Base-by-base conservation (phyloP, 164 flowering plant genomes). In the Litsea cubeba region DNA sequence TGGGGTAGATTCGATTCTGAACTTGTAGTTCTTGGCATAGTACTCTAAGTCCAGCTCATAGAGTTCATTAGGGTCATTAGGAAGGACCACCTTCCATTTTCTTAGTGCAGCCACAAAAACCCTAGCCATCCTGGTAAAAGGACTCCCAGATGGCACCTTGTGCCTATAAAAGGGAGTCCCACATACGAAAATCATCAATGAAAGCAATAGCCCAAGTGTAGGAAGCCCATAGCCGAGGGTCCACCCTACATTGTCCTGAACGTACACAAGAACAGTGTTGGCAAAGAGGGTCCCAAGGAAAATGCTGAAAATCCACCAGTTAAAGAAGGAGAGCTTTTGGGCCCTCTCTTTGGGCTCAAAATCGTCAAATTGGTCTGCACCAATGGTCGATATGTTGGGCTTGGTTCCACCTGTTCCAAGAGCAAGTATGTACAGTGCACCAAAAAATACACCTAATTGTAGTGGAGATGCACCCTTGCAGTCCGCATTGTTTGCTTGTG, bases 251-350 rank as follows among this genome's bases (percentile, higher is more conserved):
- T 73, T 78, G 72, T 79, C 82, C 49, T 82, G 84, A 23, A 82
- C 65, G 76, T 82, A 82, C 2, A 82, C 82, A 23, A 82, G 73
- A 65, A 82, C 75, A 2, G 80, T 79, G 73, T 77, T 79, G 12
- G 80, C 79, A 18, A 82, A 77, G 46, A 82, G 79, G 14, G 80
- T 82, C 12, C 80, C 83, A 62, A 81, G 70, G 76, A 81, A 78
- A 51, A 81, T 76, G 50, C 82, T 77, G 40, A 78, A 81, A 79
- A 81, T 76, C 83, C 81, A 81, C 83, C 83, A 81, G 72, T 81
- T 81, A 71, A 82, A 82, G 79, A 80, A 80, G 62, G 82, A 80
- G 10, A 80, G 75, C 71, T 80, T 80, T 5, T 74, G 80, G 32
- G 5, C 50, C 54, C 71, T 72, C 54, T 80, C 82, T 24, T 68